Percentiles rank a stretch among this genome's conserved stretches.
phyloP scores from a whole-genome alignment of 176 grass and related monocot genomes.

The Triticum aestivum region IWGSC_CS_RefSeq_v2.1 NC_057796.1:317988829-317989328 shows the following conservation, averaged over 20 bases:
- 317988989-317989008: constrained; percentile 10
- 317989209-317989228: not conserved
- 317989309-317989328: too few relatives aligned
- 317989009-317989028: constrained; percentile 31
- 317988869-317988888: constrained; percentile 40
- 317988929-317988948: not conserved
- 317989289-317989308: too few relatives aligned
- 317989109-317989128: not conserved
- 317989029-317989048: constrained; percentile 45
- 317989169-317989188: too few relatives aligned
- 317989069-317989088: constrained; percentile 21
- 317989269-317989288: too few relatives aligned
- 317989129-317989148: not conserved
- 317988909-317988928: not conserved
- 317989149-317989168: not conserved
- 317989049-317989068: not conserved
- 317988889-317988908: constrained; percentile 11
- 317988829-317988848: constrained; percentile 84
- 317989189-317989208: not conserved
- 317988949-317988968: not conserved
- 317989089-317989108: not conserved
- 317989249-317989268: too few relatives aligned
- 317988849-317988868: constrained; percentile 98
- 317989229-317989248: too few relatives aligned
- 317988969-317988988: too few relatives aligned